These are phyloP conservation scores for Cyamopsis tetragonoloba DNA, from an alignment of 306 rosid genomes.

Conservation along the genomic window DNA sequence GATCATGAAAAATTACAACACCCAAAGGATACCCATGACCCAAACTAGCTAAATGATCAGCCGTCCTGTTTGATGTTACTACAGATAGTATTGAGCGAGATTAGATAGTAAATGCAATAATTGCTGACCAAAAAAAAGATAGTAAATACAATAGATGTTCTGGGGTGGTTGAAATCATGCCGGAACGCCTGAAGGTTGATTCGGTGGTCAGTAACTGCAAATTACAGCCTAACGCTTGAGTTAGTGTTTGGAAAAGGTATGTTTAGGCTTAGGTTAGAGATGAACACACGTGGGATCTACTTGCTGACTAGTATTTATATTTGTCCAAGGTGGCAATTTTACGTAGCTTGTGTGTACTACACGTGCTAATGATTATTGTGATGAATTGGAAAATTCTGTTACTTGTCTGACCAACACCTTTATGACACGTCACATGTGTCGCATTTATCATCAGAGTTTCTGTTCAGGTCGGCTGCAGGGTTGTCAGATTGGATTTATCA, in stretches of 20 bases:
- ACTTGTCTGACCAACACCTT: background rate
- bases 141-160: background rate
- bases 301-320: background rate
- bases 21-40: too few species aligned
- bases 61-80: too few species aligned
- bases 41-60: too few species aligned
- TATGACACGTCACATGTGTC: too few species aligned
- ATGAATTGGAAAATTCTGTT: background rate
- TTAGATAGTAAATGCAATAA: background rate
- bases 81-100: background rate
- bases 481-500: background rate
- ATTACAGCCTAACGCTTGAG: background rate
- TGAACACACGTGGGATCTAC: background rate
- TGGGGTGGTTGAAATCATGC: background rate
- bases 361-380: constrained; percentile 7
- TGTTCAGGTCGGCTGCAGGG: background rate
- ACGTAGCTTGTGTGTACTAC: background rate
- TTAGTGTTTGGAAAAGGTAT: background rate
- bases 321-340: background rate
- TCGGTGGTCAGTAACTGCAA: background rate
- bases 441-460: too few species aligned
- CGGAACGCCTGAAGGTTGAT: background rate
- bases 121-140: too few species aligned
- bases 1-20: too few species aligned
- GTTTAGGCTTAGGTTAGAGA: background rate